Evolutionary conservation across 257 asterid species (phyloP).

Genomic region (Paraleonurus japonicus): DNA sequence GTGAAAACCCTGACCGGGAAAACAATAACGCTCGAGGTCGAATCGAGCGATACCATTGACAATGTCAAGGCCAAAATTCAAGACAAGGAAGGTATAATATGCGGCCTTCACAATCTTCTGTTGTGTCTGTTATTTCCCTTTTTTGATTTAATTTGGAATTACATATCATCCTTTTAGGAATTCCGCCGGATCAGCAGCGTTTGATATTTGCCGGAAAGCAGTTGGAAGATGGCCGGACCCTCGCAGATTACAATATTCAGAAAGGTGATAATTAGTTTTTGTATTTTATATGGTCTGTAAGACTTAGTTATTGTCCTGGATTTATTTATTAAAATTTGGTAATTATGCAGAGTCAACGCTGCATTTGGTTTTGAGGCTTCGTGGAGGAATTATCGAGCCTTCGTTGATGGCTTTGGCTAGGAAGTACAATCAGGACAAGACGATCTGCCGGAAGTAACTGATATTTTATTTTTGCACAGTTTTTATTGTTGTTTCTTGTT

Average conservation of each 20-base stretch:
- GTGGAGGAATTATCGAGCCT: slow-evolving; percentile 72
- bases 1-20: slow-evolving; percentile 44
- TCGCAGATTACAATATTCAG: slow-evolving; percentile 44
- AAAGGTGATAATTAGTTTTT: slow-evolving; percentile 26
- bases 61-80: slow-evolving; percentile 49
- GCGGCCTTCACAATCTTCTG: neutral
- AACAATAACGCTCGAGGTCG: slow-evolving; percentile 45
- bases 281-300: neutral
- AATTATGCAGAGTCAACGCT: slow-evolving; percentile 46
- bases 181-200: slow-evolving; percentile 85
- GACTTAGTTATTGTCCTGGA: neutral
- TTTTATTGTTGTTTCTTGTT: neutral
- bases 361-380: slow-evolving; percentile 76
- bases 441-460: slow-evolving; percentile 73
- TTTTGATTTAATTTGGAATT: neutral
- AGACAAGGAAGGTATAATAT: slow-evolving; percentile 34
- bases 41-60: slow-evolving; percentile 44
- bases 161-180: slow-evolving; percentile 27
- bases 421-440: slow-evolving; percentile 62
- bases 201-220: slow-evolving; percentile 46
- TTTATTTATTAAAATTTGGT: neutral
- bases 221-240: slow-evolving; percentile 49
- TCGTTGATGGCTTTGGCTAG: slow-evolving; percentile 70
- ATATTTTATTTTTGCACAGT: neutral
- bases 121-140: neutral